Evolutionary conservation across 257 asterid genomes (phyloP), one percentile per base, ranked within the genome.

Genomic region (Phtheirospermum japonicum): DNA sequence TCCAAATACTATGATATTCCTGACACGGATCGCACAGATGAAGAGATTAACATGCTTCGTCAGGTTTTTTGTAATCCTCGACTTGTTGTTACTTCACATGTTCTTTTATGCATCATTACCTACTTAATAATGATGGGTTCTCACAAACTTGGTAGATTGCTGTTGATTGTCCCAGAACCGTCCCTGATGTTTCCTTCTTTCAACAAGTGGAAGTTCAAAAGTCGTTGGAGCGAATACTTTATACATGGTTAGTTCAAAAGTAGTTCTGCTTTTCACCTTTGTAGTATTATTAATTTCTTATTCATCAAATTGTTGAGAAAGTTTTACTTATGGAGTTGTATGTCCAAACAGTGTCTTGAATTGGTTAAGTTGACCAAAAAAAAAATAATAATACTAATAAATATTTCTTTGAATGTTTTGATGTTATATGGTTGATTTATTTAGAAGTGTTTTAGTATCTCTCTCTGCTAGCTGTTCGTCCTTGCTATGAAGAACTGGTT

Each of bases 161-260:
- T 57, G 90, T 92, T 70, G 99, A 92, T 75, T 92, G 99, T 76
- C 99, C 99, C 26, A 83, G 99, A 82, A 92, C 99, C 14, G 99
- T 86, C 26, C 99, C 99, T 57, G 97, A 92, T 63, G 85, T 89
- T 56, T 54, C 89, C 48, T 92, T 92, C 80, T 92, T 89, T 82
- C 99, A 92, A 78, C 97, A 89, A 85, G 75, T 26, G 26, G 85
- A 85, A 76, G 85, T 86, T 69, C 97, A 89, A 54, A 92, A 92
- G 79, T 87, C 97, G 23, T 67, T 92, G 83, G 99, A 92, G 77
- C 90, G 95, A 67, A 85, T 92, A 73, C 96, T 89, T 60, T 92
- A 92, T 61, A 89, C 75, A 50, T 92, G 99, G 98, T 89, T 42
- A 42, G n/a, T n/a, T n/a, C n/a, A n/a, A n/a, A n/a, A n/a, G n/a